Conservation (phyloP, 495 filamentous ascomycete genomes). For the Neurospora sp. region DNA sequence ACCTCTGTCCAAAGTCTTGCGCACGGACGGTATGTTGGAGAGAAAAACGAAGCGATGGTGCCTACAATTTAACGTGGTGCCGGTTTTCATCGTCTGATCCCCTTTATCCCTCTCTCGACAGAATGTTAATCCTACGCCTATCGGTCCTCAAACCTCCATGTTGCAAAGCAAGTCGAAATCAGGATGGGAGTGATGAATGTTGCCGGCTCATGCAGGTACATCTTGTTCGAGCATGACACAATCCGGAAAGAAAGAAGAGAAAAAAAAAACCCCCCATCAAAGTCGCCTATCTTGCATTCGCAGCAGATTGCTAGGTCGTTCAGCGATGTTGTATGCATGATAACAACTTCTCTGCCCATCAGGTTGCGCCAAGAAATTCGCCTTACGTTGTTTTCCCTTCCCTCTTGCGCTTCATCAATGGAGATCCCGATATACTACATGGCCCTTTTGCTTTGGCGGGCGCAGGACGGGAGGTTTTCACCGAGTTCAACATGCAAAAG, state of each 20-base stretch:
- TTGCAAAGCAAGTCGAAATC: background rate
- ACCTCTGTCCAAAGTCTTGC: background rate
- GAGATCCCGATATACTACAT: background rate
- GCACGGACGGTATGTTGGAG: background rate
- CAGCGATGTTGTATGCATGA: background rate
- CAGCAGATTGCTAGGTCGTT: background rate
- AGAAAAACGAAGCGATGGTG: background rate
- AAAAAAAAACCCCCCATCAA: background rate
- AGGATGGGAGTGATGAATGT: background rate
- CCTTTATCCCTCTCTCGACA: background rate
- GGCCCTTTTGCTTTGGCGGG: background rate
- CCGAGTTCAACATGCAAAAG: background rate
- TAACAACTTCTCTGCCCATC: background rate
- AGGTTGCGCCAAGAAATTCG: background rate
- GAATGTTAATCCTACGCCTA: background rate
- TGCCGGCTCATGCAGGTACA: background rate
- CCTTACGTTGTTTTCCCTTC: background rate
- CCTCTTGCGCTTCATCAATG: background rate
- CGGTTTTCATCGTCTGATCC: background rate
- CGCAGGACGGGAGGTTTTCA: background rate
- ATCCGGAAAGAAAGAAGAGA: background rate
- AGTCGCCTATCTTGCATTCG: background rate
- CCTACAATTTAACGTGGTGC: background rate
- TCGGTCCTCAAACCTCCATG: background rate
- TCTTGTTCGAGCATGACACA: background rate